Conservation (phyloP, 768 basidiomycete species). For the Peribolospora baueri region DNA sequence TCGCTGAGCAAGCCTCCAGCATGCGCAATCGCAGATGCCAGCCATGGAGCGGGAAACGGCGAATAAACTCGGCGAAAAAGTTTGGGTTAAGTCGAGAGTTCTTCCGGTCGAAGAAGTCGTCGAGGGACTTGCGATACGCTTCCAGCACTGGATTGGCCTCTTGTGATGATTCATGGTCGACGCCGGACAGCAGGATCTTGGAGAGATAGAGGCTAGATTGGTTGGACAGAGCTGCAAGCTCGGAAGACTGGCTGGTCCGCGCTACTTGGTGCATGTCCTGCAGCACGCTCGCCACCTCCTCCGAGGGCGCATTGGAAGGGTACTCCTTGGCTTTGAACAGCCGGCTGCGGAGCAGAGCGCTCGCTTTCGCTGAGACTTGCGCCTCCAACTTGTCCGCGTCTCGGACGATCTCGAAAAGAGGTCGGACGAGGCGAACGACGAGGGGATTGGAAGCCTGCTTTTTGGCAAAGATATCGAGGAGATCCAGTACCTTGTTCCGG, state of each 20-base stretch:
- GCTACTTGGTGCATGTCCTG: slow-evolving; percentile 47
- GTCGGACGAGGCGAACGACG: slow-evolving; percentile 39
- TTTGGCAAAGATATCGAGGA: slow-evolving; percentile 64
- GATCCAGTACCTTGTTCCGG: slow-evolving; percentile 82
- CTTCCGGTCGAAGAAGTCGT: slow-evolving; percentile 59
- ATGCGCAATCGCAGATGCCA: slow-evolving; percentile 38
- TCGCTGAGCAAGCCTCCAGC: slow-evolving; percentile 19
- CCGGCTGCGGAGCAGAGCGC: slow-evolving; percentile 47
- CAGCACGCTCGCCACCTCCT: slow-evolving; percentile 28
- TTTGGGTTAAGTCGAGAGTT: slow-evolving; percentile 42
- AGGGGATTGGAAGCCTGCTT: slow-evolving; percentile 51
- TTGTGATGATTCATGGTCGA: slow-evolving; percentile 8
- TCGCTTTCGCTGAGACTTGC: slow-evolving; percentile 71
- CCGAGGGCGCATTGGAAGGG: slow-evolving; percentile 24
- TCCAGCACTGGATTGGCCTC: slow-evolving; percentile 25
- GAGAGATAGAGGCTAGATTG: slow-evolving; percentile 46
- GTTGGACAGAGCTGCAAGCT: slow-evolving; percentile 39
- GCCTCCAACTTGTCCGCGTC: slow-evolving; percentile 47
- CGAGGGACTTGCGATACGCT: slow-evolving; percentile 40
- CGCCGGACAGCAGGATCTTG: slow-evolving; percentile 26
- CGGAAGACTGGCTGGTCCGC: slow-evolving; percentile 33
- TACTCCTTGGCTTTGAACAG: slow-evolving; percentile 50
- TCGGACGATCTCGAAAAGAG: slow-evolving; percentile 50
- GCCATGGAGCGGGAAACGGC: slow-evolving; percentile 36
- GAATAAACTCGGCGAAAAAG: slow-evolving; percentile 59